Conservation (phyloP, 2,329 filamentous ascomycete species). For the Macrophomina pseudophaseolina region DNA sequence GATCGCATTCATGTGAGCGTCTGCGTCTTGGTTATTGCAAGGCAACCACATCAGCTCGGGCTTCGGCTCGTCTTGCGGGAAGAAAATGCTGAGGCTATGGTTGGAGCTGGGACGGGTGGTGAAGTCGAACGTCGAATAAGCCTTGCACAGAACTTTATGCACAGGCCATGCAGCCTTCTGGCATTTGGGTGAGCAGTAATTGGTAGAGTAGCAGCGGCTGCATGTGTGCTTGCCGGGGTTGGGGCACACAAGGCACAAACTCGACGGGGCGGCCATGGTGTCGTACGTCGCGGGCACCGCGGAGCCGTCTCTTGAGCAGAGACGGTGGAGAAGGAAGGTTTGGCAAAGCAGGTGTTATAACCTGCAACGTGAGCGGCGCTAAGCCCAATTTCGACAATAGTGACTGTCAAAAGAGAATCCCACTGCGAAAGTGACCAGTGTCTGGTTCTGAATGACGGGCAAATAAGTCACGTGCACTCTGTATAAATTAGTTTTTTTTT, state of each 20-base stretch:
- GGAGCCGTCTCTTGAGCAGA: not conserved
- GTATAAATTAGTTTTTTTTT: too few species aligned
- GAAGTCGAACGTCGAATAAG: constrained; percentile 17
- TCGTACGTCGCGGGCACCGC: not conserved
- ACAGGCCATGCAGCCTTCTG: constrained; percentile 18
- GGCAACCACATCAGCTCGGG: constrained; percentile 23
- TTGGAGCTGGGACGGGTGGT: constrained; percentile 11
- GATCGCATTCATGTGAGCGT: too few species aligned
- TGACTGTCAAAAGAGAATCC: too few species aligned
- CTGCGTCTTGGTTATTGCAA: not conserved
- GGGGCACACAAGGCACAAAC: not conserved
- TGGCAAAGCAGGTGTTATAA: too few species aligned
- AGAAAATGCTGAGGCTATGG: constrained; percentile 7
- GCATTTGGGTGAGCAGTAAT: constrained; percentile 25
- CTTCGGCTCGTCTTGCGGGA: constrained; percentile 15
- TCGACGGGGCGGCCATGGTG: not conserved
- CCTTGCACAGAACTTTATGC: constrained; percentile 24
- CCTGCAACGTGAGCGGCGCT: too few species aligned
- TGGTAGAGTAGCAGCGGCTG: constrained; percentile 15
- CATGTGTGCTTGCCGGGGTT: not conserved
- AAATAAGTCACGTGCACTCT: too few species aligned
- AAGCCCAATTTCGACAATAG: too few species aligned
- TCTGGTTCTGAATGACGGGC: too few species aligned
- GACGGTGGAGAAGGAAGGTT: too few species aligned
- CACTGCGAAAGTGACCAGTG: too few species aligned